phyloP scores from a whole-genome alignment of 768 basidiomycete genomes.

The Serpula lacrymans region DNA sequence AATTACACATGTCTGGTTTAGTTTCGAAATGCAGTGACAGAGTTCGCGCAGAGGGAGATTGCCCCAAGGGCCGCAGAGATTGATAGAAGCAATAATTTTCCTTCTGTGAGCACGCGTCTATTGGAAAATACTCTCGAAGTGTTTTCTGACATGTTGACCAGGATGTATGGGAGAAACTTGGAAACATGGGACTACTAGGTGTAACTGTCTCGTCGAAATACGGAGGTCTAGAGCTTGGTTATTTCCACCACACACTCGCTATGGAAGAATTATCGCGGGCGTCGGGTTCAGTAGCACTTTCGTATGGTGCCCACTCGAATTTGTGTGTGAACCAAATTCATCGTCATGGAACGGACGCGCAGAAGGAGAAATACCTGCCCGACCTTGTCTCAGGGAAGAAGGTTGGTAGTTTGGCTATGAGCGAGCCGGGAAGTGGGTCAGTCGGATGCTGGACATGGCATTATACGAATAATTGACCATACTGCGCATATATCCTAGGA shows the following conservation, averaged over 20 bases:
- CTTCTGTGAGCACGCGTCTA: conserved; percentile 45
- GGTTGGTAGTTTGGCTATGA: conserved; percentile 93
- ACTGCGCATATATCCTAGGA: conserved; percentile 27
- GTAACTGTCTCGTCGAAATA: conserved; percentile 79
- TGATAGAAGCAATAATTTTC: conserved; percentile 82
- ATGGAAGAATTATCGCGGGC: conserved; percentile 94
- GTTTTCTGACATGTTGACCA: conserved; percentile 28
- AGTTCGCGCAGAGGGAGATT: conserved; percentile 81
- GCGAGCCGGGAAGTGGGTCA: conserved; percentile 79
- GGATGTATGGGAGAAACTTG: conserved; percentile 88
- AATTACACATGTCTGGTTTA: conserved; percentile 27
- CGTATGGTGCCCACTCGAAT: conserved; percentile 91
- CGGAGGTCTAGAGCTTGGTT: conserved; percentile 80
- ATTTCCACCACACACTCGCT: conserved; percentile 83
- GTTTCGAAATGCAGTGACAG: conserved; percentile 77
- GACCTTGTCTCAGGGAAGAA: conserved; percentile 77
- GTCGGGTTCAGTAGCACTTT: conserved; percentile 89
- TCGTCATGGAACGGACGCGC: conserved; percentile 76
- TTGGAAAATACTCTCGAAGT: conserved; percentile 1
- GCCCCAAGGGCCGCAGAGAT: conserved; percentile 84
- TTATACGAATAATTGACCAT: neutral
- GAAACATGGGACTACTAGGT: conserved; percentile 90
- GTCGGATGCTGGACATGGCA: neutral
- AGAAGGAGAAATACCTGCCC: conserved; percentile 80
- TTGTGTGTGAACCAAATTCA: conserved; percentile 85